These are phyloP conservation scores for Prunella vulgaris DNA, from an alignment of 257 asterid species.

Conservation along the genomic window DNA sequence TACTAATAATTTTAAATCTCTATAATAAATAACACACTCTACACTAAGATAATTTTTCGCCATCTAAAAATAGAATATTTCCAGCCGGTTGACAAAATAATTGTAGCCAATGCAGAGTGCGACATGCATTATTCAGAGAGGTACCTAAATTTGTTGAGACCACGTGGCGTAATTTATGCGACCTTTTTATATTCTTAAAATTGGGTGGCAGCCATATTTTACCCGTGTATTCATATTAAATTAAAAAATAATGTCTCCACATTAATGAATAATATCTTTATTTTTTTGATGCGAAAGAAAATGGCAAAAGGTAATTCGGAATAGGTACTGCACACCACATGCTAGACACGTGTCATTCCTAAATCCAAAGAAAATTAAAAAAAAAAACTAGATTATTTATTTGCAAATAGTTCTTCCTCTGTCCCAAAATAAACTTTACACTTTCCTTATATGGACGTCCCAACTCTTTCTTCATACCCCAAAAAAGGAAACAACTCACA, in stretches of 20 bases:
- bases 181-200: background rate
- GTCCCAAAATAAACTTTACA: no score
- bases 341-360: background rate
- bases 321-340: background rate
- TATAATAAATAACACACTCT: no score
- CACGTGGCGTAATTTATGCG: background rate
- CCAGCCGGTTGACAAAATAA: no score
- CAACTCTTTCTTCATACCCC: no score
- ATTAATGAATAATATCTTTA: background rate
- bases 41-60: no score
- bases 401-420: no score
- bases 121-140: background rate
- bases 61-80: no score
- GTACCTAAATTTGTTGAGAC: background rate
- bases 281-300: background rate
- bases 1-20: no score
- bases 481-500: no score
- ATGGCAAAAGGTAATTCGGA: background rate
- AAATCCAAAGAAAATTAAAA: background rate
- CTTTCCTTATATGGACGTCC: no score
- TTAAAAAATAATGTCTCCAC: background rate
- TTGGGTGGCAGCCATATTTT: background rate
- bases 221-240: background rate
- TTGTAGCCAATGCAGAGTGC: background rate
- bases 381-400: no score